Base-by-base conservation (phyloP, 2,329 filamentous ascomycete genomes). In the Venturia carpophila region DNA sequence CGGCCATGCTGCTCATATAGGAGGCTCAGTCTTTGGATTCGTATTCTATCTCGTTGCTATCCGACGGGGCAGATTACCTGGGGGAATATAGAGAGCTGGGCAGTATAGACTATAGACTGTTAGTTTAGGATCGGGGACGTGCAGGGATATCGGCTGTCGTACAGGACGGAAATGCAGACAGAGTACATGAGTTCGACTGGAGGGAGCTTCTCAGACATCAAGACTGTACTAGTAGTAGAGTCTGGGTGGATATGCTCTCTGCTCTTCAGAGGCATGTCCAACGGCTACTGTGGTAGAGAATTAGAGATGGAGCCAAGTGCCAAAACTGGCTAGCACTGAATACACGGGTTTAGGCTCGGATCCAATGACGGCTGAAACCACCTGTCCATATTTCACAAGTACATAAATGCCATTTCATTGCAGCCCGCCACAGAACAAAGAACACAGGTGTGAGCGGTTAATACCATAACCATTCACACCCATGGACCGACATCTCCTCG, bases 1-100 rank as follows among this genome's bases (percentile, higher is more conserved):
- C 10, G 78, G 70, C 5, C 79, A 81, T 71, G 71, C 74, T 21
- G 79, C 77, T 9, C 79, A 81, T 73, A 64, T 81, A 17, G 79
- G 79, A 5, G 79, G 79, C 0, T 63, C 73, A 24, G 71, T 71
- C 0, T 79, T 77, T 68, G 79, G 79, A 0, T 62, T 65, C 0
- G 39, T 68, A 10, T 76, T 71, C 65, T 76, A 75, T 62, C 19
- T 71, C 7, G 30, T 11, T n/a, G 27, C 30, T n/a, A 37, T 34
- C 19, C 52, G 52, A 37, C 52, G 52, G 15, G 15, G 27, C 30
- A 58, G 17, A 37, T 27, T 52, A 15, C 21, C 21, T 27, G 24
- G 13, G 11, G 5, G 24, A 10, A 15, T 5, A 10, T 52, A 21
- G 21, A 15, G 27, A 5, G 2, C 5, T 52, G n/a, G 1, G 10